Percentiles rank a stretch among this genome's conserved stretches.
These are phyloP conservation scores for Debaryomycetaceae sp. DNA, from an alignment of 1,139 yeast genomes.

Conservation along the genomic window DNA sequence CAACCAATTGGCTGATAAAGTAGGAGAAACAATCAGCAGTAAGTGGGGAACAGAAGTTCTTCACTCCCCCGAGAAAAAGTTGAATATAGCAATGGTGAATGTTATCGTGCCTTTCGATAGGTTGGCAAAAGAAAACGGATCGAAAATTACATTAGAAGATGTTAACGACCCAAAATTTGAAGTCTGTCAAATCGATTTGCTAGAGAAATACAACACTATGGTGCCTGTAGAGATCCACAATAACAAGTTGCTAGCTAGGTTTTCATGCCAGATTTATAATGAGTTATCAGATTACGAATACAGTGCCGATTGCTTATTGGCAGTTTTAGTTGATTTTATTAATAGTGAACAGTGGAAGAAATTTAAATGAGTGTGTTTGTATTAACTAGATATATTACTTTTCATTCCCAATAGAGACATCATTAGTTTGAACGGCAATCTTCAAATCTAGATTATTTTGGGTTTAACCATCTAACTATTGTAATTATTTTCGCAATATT, in stretches of 20 bases:
- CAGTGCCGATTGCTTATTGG: conserved; percentile 28
- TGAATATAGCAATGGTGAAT: conserved; percentile 45
- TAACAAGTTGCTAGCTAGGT: conserved; percentile 45
- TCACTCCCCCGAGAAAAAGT: conserved; percentile 26
- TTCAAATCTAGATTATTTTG: not conserved
- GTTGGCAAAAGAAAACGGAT: not conserved
- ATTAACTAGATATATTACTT: no score
- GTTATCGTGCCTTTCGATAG: conserved; percentile 35
- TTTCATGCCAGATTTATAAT: conserved; percentile 60
- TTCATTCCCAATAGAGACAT: no score
- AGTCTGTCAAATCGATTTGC: conserved; percentile 5
- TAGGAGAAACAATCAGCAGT: conserved; percentile 32
- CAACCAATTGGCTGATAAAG: conserved; percentile 39
- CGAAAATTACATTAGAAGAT: not conserved
- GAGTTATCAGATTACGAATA: conserved; percentile 51
- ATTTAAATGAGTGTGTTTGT: not conserved
- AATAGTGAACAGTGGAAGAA: not conserved
- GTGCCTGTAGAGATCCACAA: conserved; percentile 45
- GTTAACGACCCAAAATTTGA: conserved; percentile 3
- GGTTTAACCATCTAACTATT: not conserved
- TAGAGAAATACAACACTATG: conserved; percentile 37
- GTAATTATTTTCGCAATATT: not conserved
- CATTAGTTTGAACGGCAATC: no score
- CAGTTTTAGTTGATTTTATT: conserved; percentile 1
- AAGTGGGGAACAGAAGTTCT: conserved; percentile 37